Evolutionary conservation across 2,329 filamentous ascomycete species (phyloP), one percentile per base, ranked within the genome.

Genomic region (Diaporthe velutina): DNA sequence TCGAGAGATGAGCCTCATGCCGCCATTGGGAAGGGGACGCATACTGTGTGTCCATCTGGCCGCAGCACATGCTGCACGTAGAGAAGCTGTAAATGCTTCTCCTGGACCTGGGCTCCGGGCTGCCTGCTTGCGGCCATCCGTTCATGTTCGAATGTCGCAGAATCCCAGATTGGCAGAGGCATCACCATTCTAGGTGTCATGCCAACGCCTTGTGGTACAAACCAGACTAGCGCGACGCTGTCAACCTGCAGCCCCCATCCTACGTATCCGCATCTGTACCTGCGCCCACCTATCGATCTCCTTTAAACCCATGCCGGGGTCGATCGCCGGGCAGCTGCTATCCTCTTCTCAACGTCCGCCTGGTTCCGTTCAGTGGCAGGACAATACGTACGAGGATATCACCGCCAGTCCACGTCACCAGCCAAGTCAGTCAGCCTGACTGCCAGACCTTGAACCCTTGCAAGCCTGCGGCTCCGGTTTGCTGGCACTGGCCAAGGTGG

Each of bases 201-300:
- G 61, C 71, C 71, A 68, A 73, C 71, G 60, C 52, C 38, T 68
- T 60, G 40, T 60, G 17, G 61, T 60, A 71, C 52, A 72, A 72
- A 72, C 45, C 57, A 25, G 70, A 72, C 66, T 73, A 73, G 55
- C 45, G 42, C 25, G 33, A 70, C 71, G 74, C 68, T 72, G 74
- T 76, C 74, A 74, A 54, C 54, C 68, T 76, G 73, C 75, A 73
- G 73, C 67, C 57, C 48, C 61, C 74, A 75, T 70, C 74, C 74
- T 73, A 48, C 64, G 71, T 54, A 42, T 60, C 67, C 52, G 67
- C 60, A 72, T 42, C 70, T 45, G 70, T 72, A 64, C 50, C 57
- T 72, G 70, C 28, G 57, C 57, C 60, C 57, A 64, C 70, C 70
- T 61, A 72, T 72, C 50, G 70, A 64, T 64, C 45, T 64, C 70